A percentile compares a stretch with the other conserved stretches of the same genome.
Conservation (phyloP, 176 grass and related monocot species). For the Juncus inflexus region DNA sequence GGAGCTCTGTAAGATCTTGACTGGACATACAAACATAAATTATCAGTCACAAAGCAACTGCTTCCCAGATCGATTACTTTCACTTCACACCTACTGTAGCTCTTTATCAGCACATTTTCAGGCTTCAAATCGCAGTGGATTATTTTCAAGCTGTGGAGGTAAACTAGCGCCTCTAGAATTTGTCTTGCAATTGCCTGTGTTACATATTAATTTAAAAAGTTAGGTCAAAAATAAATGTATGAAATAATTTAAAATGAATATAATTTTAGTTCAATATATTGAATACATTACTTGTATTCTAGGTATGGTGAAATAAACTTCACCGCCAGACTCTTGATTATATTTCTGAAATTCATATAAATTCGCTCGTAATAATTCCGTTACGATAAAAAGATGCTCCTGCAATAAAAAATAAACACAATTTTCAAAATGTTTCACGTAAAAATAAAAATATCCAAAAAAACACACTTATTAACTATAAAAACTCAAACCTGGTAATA, state of each 20-base stretch:
- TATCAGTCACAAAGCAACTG: conserved; percentile 93
- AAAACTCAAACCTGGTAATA: conserved; percentile 69
- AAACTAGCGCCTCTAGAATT: conserved; percentile 84
- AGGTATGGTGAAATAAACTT: conserved; percentile 75
- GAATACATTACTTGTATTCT: conserved; percentile 74
- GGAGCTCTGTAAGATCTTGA: conserved; percentile 97
- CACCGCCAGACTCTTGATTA: conserved; percentile 67
- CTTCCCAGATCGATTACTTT: conserved; percentile 99
- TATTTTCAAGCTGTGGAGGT: conserved; percentile 82
- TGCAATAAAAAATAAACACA: conserved; percentile 37
- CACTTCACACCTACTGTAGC: conserved; percentile 94
- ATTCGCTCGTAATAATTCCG: conserved; percentile 84
- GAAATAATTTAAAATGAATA: too few species aligned
- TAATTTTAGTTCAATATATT: too few species aligned
- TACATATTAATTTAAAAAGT: not conserved
- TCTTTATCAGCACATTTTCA: conserved; percentile 98
- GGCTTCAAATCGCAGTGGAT: conserved; percentile 94
- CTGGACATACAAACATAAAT: conserved; percentile 78
- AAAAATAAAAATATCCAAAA: conserved; percentile 4
- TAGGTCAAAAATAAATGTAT: too few species aligned
- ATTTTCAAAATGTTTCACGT: conserved; percentile 22
- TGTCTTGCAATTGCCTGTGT: conserved; percentile 77
- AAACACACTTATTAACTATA: not conserved
- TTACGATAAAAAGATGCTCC: conserved; percentile 99
- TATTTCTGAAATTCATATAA: conserved; percentile 98